Evolutionary conservation across 2,329 filamentous ascomycete species (phyloP).

Genomic region (Aureobasidium lini): DNA sequence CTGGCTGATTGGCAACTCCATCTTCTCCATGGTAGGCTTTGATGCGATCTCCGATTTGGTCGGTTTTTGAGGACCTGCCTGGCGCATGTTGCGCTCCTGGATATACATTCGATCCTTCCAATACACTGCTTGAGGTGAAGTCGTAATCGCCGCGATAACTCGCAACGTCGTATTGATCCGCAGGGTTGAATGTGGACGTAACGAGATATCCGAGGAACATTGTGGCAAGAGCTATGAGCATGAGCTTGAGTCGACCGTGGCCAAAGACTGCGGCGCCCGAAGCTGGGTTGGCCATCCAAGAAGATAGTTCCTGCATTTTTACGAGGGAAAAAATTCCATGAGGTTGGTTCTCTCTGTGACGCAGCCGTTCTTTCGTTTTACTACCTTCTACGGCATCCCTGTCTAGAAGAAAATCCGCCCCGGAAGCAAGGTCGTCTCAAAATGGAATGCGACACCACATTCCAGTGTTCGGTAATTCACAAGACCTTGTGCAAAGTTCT

Average conservation of each 20-base stretch:
- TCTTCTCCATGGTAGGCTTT: conserved; percentile 6
- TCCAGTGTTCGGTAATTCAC: background rate
- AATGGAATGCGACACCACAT: conserved; percentile 9
- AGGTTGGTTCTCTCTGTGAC: background rate
- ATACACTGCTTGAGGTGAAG: conserved; percentile 17
- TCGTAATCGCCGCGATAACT: conserved; percentile 14
- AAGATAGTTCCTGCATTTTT: conserved; percentile 12
- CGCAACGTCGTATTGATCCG: conserved; percentile 7
- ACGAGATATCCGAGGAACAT: conserved; percentile 26
- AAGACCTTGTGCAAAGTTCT: conserved; percentile 4
- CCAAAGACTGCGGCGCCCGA: conserved; percentile 4
- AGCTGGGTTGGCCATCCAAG: conserved; percentile 11
- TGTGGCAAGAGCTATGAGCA: conserved; percentile 20
- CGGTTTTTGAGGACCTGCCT: conserved; percentile 2
- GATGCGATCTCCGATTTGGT: background rate
- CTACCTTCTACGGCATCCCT: background rate
- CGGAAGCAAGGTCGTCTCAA: conserved; percentile 6
- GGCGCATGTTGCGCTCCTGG: background rate
- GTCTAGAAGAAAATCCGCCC: background rate
- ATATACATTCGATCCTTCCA: conserved; percentile 22
- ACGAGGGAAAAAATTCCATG: background rate
- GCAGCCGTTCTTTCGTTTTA: background rate
- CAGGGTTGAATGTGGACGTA: conserved; percentile 21
- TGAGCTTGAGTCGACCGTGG: conserved; percentile 21
- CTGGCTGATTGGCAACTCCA: background rate